phyloP scores from a whole-genome alignment of 306 rosid species.

The Castanopsis chinensis region DNA sequence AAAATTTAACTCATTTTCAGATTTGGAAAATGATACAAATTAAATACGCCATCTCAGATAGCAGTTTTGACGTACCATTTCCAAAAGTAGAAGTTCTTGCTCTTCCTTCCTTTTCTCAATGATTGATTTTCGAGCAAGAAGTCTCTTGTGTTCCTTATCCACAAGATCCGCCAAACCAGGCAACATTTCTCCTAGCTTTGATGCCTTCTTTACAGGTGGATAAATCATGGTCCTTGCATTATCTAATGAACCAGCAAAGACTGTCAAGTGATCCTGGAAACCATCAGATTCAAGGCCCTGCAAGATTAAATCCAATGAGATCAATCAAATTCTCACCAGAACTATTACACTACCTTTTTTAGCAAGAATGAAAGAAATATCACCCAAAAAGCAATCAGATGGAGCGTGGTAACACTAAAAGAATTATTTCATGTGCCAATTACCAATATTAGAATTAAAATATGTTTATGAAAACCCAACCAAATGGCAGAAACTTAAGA shows the following conservation, averaged over 20 bases:
- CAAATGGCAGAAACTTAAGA: neutral
- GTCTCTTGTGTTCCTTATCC: slow-evolving; percentile 89
- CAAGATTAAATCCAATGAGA: neutral
- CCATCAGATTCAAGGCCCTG: slow-evolving; percentile 89
- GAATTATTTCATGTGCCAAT: neutral
- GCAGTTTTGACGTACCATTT: slow-evolving; percentile 49
- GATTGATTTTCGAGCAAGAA: slow-evolving; percentile 91
- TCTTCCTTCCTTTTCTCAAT: slow-evolving; percentile 95
- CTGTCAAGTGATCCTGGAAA: slow-evolving; percentile 67
- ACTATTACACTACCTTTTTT: neutral
- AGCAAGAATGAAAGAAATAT: neutral
- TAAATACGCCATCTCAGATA: neutral
- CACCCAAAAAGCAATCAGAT: neutral
- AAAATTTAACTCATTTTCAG: neutral
- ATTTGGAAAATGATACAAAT: neutral
- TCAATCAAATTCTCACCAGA: neutral
- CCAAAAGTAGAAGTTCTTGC: slow-evolving; percentile 87
- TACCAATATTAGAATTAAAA: neutral
- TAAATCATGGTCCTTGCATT: slow-evolving; percentile 67
- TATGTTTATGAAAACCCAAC: neutral
- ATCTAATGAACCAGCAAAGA: slow-evolving; percentile 70
- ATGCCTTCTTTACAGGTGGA: slow-evolving; percentile 53
- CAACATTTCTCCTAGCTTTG: slow-evolving; percentile 60
- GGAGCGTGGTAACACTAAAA: neutral
- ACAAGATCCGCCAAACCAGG: slow-evolving; percentile 66